Percentiles rank a stretch among this genome's conserved stretches.
Conservation (phyloP, 495 filamentous ascomycete genomes). For the Tuber microsphaerosporum region DNA sequence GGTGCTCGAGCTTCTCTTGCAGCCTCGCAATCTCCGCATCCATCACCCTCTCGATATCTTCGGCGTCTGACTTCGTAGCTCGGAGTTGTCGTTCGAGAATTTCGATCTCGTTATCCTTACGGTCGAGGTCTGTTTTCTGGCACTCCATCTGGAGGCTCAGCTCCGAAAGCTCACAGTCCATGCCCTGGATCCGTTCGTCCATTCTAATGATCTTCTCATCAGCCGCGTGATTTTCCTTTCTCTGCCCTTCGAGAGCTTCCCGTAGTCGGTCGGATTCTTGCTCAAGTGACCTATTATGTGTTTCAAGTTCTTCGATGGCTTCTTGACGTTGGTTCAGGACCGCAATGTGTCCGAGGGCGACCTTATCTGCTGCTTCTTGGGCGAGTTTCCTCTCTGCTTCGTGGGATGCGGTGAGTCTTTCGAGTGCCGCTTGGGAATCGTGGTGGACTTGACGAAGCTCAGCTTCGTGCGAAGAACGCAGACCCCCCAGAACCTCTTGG, state of each 20-base stretch:
- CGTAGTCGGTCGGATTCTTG: conserved; percentile 18
- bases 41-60: conserved; percentile 21
- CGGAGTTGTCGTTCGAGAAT: conserved; percentile 21
- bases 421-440: conserved; percentile 14
- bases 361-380: conserved; percentile 46
- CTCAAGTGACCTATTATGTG: conserved; percentile 16
- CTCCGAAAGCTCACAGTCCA: conserved; percentile 20
- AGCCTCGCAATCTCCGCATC: conserved; percentile 17
- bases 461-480: conserved; percentile 13
- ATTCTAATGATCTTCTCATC: background rate
- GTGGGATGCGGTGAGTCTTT: conserved; percentile 20
- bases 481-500: conserved; percentile 14
- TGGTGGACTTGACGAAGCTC: conserved; percentile 20
- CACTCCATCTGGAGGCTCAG: conserved; percentile 15
- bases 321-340: conserved; percentile 37
- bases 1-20: conserved; percentile 20
- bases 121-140: conserved; percentile 14
- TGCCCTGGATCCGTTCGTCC: conserved; percentile 7
- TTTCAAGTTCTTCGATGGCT: conserved; percentile 30
- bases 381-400: conserved; percentile 39
- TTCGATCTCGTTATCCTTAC: conserved; percentile 27
- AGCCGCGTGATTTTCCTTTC: conserved; percentile 12
- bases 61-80: conserved; percentile 6
- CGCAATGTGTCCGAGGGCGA: conserved; percentile 35
- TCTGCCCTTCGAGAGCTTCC: conserved; percentile 10